Evolutionary conservation across 2,329 filamentous ascomycete genomes (phyloP), one percentile per base, ranked within the genome.

Genomic region (Orbilia blumenaviensis): DNA sequence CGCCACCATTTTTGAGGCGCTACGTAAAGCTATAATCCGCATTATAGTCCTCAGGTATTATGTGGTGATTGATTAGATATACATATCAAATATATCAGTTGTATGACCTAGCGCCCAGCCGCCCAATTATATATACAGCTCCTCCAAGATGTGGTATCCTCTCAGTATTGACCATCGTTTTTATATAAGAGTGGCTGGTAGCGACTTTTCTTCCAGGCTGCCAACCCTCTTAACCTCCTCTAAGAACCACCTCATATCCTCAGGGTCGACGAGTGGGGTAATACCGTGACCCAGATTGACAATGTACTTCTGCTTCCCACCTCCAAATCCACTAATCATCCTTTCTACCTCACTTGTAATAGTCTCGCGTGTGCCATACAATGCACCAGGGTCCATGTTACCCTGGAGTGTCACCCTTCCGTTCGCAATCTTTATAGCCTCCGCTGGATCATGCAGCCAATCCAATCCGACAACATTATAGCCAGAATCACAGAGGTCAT

Each of bases 251-350:
- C 89, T 94, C 79, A 99, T 85, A 83, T 97, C 90, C 58, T 98
- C 93, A 0, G 95, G 95, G 80, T 98, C 91, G 64, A 99, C 95
- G 78, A 94, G 91, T 0, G 95, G 95, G 32, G 95, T 99, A 78
- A 99, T 93, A 92, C 95, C 95, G 82, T 99, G 95, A 7, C 95
- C 95, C 77, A 99, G 87, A 82, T 99, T 99, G 54, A 92, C 93
- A 80, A 99, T 98, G 94, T 95, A 99, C 42, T 94, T 92, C 83
- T 94, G 89, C 84, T 93, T 94, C 66, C 91, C 91, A 82, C 89
- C 89, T 75, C 87, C 87, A 81, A 98, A 99, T 0, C 94, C 94
- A 77, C 89, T 85, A 0, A 96, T 92, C 91, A 97, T 97, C 52
- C 90, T 86, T 83, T 94, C 87, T 6, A 97, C 94, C 0, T 90